Evolutionary conservation across 148 eudicot species (phyloP).

Genomic region (Rheum nobile): DNA sequence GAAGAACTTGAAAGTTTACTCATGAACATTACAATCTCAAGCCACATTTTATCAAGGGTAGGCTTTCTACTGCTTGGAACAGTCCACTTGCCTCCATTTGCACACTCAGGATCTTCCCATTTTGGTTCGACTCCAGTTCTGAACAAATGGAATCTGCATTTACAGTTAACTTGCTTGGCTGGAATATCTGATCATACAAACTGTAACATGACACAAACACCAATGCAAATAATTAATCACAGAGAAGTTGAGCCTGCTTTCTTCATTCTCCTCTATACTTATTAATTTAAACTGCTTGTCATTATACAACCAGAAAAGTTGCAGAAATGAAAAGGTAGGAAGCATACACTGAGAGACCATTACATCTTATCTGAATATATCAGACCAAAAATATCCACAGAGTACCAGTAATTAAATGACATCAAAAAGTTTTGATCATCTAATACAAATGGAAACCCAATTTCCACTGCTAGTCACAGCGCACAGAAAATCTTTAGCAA

Average conservation of each 20-base stretch:
- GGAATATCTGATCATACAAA: conserved; percentile 69
- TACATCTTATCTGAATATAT: not conserved
- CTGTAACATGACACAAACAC: conserved; percentile 33
- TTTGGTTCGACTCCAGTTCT: conserved; percentile 88
- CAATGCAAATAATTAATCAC: conserved; percentile 8
- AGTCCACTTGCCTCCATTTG: conserved; percentile 95
- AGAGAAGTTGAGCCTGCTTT: not conserved
- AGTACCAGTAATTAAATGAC: not conserved
- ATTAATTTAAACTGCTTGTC: not conserved
- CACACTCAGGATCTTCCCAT: conserved; percentile 99
- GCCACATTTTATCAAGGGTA: conserved; percentile 74
- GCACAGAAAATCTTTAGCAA: too few species aligned
- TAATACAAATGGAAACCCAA: not conserved
- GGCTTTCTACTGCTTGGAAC: conserved; percentile 43
- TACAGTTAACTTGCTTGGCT: conserved; percentile 62
- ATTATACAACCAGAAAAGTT: not conserved
- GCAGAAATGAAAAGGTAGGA: not conserved
- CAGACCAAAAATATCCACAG: not conserved
- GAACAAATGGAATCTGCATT: conserved; percentile 87
- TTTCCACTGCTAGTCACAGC: not conserved
- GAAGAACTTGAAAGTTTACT: not conserved
- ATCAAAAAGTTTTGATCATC: not conserved
- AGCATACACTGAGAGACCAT: not conserved
- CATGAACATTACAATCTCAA: conserved; percentile 56
- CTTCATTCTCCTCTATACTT: not conserved